Evolutionary conservation across 2,329 filamentous ascomycete species (phyloP).

Genomic region (Cucurbitaria berberidis): DNA sequence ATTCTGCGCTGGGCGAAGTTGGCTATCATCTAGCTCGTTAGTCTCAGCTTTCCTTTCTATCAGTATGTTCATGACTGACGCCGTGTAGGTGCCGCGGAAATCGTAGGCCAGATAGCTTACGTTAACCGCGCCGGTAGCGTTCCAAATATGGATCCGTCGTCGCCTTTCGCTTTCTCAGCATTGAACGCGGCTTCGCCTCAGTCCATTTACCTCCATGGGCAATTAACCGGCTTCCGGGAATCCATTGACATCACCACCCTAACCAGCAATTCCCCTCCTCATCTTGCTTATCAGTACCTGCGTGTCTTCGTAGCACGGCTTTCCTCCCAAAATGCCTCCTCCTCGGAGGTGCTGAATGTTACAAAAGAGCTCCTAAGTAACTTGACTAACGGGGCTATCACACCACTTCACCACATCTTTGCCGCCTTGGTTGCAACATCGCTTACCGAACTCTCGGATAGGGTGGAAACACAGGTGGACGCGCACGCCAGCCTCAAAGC

Average conservation of each 20-base stretch:
- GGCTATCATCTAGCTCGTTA: conserved; percentile 47
- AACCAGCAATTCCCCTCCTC: conserved; percentile 36
- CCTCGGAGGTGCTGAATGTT: conserved; percentile 32
- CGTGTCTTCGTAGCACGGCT: conserved; percentile 42
- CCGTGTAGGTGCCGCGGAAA: conserved; percentile 36
- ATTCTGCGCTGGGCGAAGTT: conserved; percentile 38
- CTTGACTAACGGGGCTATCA: conserved; percentile 33
- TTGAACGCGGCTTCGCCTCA: conserved; percentile 34
- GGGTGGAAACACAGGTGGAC: conserved; percentile 44
- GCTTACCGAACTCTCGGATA: conserved; percentile 43
- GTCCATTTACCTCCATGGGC: conserved; percentile 37
- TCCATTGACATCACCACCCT: conserved; percentile 40
- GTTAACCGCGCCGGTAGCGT: conserved; percentile 38
- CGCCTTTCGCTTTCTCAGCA: conserved; percentile 34
- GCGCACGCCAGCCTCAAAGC: conserved; percentile 46
- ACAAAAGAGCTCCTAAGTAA: conserved; percentile 40
- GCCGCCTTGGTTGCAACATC: conserved; percentile 45
- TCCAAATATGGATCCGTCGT: conserved; percentile 39
- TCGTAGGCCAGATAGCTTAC: conserved; percentile 39
- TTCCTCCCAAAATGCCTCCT: conserved; percentile 26
- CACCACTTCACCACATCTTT: conserved; percentile 46
- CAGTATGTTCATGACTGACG: conserved; percentile 11
- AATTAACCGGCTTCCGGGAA: conserved; percentile 40
- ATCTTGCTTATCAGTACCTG: conserved; percentile 47
- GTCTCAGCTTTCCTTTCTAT: conserved; percentile 10